Base-by-base conservation (phyloP, 805 yeast genomes). In the Lipomyces spencermartinsiae region DNA sequence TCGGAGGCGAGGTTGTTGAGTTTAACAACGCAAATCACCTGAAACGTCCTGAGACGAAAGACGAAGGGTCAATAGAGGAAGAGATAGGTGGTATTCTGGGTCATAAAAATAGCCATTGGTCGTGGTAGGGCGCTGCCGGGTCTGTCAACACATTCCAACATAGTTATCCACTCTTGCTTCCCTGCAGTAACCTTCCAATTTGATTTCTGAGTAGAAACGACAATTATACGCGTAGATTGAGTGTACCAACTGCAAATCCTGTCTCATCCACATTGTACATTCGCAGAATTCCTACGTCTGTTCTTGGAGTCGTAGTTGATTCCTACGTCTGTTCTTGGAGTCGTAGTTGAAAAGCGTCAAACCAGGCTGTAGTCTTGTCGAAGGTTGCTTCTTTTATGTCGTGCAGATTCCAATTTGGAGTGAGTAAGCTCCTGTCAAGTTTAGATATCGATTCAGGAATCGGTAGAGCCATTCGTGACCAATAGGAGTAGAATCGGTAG, bases 1-100 rank as follows among this genome's bases (percentile, higher is more conserved):
- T 55, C 39, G 37, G 51, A 4, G 71, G 71, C 14, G 64, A 59
- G 8, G 58, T 68, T n/a, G 68, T 65, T 12, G 71, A 68, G 8
- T 68, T 68, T 43, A 68, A 68, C 31, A 68, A 65, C 37, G 65
- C 68, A 12, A 39, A 62, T 19, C 71, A 68, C 58, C 46, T 67
- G 29, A 14, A 4, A 16, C 53, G 12, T 9, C 43, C 31, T 10
- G 25, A 22, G n/a, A 31, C 25, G 31, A 16, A 14, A 10, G 53
- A 29, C 7, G 34, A 37, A 10, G 55, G 31, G 5, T 58, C 65
- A 2, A 66, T 55, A 7, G 69, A 65, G 29, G 71, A 68, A 55
- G 69, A 68, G n/a, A 61, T 65, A n/a, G n/a, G n/a, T n/a, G n/a
- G n/a, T n/a, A n/a, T n/a, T n/a, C n/a, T 35, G 39, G 1, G 8